These are phyloP conservation scores for Litsea cubeba DNA, from an alignment of 164 flowering plant genomes.

Conservation along the genomic window DNA sequence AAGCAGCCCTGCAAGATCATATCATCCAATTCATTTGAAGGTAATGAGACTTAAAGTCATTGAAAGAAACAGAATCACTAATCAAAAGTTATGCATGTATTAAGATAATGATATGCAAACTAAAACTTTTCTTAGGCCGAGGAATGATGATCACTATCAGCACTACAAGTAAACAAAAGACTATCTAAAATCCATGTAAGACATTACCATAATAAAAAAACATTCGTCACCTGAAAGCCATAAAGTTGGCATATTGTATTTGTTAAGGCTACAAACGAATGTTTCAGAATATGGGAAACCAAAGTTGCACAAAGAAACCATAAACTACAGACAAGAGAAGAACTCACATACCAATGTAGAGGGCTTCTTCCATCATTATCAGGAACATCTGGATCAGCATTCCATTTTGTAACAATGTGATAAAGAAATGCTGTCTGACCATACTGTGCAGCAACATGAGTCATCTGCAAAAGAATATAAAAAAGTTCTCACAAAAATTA, in stretches of 20 bases:
- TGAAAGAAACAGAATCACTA: not conserved
- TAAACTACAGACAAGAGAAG: not conserved
- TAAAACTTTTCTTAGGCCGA: no score
- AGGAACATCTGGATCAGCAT: constrained; percentile 92
- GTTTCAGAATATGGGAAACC: not conserved
- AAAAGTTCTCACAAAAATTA: no score
- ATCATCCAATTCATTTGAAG: not conserved
- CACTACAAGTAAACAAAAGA: no score
- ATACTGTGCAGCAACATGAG: constrained; percentile 98
- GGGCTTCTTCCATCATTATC: constrained; percentile 97
- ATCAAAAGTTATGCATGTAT: not conserved
- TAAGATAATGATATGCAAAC: not conserved
- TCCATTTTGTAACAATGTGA: constrained; percentile 90
- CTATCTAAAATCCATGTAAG: no score
- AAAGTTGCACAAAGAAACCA: not conserved
- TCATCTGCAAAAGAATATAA: constrained; percentile 46
- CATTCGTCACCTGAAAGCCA: no score
- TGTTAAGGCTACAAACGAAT: not conserved
- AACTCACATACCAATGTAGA: constrained; percentile 66
- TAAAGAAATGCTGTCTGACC: constrained; percentile 93
- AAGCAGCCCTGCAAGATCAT: constrained; percentile 76
- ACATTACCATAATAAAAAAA: no score
- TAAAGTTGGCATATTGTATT: no score
- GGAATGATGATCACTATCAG: no score
- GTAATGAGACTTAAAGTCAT: not conserved